Percentiles rank a stretch among this genome's conserved stretches.
These are phyloP conservation scores for Mycosphaerella sp. DNA, from an alignment of 2,329 filamentous ascomycete species.

Conservation along the genomic window DNA sequence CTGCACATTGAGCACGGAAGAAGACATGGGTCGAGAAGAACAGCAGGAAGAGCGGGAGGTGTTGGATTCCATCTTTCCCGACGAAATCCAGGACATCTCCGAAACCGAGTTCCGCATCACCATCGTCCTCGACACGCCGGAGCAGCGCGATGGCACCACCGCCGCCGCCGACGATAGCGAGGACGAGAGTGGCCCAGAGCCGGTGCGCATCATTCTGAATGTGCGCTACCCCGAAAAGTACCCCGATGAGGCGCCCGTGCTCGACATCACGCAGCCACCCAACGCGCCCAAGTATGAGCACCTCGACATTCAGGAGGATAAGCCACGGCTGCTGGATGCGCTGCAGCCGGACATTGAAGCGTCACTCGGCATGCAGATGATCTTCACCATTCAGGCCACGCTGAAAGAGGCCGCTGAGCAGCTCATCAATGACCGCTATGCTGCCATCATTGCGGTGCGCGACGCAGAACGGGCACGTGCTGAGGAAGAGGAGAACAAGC, in stretches of 20 bases:
- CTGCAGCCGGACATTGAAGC: conserved; percentile 76
- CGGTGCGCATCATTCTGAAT: conserved; percentile 69
- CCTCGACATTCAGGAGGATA: conserved; percentile 77
- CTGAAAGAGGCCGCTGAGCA: conserved; percentile 89
- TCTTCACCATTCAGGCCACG: conserved; percentile 82
- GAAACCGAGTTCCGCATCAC: conserved; percentile 83
- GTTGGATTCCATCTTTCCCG: conserved; percentile 95
- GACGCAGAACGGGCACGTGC: conserved; percentile 53
- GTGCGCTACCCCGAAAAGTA: conserved; percentile 87
- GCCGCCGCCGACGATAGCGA: conserved; percentile 46
- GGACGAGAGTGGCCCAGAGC: conserved; percentile 33
- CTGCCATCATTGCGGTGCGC: conserved; percentile 50
- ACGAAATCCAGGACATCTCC: conserved; percentile 94
- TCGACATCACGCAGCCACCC: conserved; percentile 70
- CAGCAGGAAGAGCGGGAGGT: conserved; percentile 95
- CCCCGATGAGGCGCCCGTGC: conserved; percentile 75
- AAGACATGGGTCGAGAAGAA: conserved; percentile 60
- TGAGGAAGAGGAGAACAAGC: conserved; percentile 90
- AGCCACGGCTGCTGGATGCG: conserved; percentile 61
- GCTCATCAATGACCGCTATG: conserved; percentile 67
- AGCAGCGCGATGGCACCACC: not conserved
- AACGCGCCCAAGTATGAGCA: conserved; percentile 63
- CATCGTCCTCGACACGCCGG: conserved; percentile 63
- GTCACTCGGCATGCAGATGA: conserved; percentile 94
- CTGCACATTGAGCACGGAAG: not conserved